phyloP scores from a whole-genome alignment of 345 rosid species.

The Citrus sp. region DNA sequence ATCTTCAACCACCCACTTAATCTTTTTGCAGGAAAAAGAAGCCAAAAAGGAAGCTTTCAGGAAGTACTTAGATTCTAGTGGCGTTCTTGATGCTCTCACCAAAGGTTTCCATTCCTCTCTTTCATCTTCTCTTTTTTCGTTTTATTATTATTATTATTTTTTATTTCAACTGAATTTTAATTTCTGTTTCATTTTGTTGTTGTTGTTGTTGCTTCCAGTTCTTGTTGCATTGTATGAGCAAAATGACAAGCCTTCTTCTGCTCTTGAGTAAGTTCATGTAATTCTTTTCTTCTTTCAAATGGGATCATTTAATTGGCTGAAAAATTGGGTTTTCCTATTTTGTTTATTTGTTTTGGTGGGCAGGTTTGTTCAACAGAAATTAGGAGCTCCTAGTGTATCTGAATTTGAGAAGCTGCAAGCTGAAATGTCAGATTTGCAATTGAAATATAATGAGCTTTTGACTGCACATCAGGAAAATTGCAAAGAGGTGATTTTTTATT shows the following conservation, averaged over 20 bases:
- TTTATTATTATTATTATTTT: background rate
- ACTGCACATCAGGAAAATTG: conserved; percentile 61
- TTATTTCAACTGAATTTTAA: conserved; percentile 1
- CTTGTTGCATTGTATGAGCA: conserved; percentile 86
- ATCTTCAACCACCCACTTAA: background rate
- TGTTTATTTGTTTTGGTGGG: background rate
- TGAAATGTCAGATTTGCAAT: conserved; percentile 65
- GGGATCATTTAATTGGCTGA: background rate
- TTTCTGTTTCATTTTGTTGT: background rate
- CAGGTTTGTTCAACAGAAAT: conserved; percentile 83
- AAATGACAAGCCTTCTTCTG: conserved; percentile 88
- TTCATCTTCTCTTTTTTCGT: background rate
- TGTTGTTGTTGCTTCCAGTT: conserved; percentile 37
- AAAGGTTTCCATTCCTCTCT: conserved; percentile 40
- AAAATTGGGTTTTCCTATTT: background rate
- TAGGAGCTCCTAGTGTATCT: conserved; percentile 71
- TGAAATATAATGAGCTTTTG: conserved; percentile 65
- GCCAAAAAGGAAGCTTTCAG: conserved; percentile 88
- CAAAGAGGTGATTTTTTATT: conserved; percentile 49
- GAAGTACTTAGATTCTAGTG: conserved; percentile 81
- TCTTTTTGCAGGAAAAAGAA: conserved; percentile 64
- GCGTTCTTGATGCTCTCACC: conserved; percentile 81
- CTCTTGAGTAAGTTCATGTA: conserved; percentile 67
- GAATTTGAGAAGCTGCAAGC: conserved; percentile 87
- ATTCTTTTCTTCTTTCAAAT: background rate